Evolutionary conservation across 2,329 filamentous ascomycete genomes (phyloP).

Genomic region (Trichoderma breve): DNA sequence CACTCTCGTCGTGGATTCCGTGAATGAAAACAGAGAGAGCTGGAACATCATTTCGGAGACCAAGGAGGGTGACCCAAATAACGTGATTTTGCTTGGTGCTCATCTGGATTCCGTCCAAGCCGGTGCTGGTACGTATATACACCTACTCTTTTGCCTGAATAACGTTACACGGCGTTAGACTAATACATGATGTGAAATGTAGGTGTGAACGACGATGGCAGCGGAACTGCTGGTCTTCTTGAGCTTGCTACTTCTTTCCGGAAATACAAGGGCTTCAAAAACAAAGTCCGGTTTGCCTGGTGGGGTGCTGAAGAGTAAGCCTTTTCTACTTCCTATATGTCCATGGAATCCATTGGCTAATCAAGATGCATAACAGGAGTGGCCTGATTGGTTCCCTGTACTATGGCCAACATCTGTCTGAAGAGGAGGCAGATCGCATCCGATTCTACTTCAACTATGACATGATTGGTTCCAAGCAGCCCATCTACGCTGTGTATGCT

Average conservation of each 20-base stretch:
- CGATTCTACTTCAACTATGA: conserved; percentile 69
- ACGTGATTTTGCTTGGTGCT: conserved; percentile 41
- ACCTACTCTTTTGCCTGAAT: background rate
- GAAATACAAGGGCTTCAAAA: conserved; percentile 36
- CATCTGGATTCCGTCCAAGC: conserved; percentile 40
- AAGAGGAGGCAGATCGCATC: conserved; percentile 51
- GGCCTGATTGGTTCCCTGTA: conserved; percentile 45
- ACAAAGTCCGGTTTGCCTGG: conserved; percentile 42
- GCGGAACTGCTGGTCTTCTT: conserved; percentile 36
- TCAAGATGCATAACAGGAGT: conserved; percentile 25
- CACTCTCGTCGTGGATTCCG: conserved; percentile 34
- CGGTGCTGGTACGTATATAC: conserved; percentile 31
- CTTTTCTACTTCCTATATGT: background rate
- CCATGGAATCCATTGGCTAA: background rate
- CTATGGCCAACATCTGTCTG: conserved; percentile 38
- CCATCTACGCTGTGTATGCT: conserved; percentile 41
- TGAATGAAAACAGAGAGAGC: conserved; percentile 33
- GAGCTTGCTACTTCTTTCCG: conserved; percentile 36
- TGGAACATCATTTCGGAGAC: conserved; percentile 44
- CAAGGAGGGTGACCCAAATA: conserved; percentile 39
- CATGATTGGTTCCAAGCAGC: conserved; percentile 58
- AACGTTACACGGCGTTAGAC: background rate
- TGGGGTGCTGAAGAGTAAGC: conserved; percentile 42
- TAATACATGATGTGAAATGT: background rate
- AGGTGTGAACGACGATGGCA: conserved; percentile 40